phyloP scores from a whole-genome alignment of 345 rosid species.

The Bretschneidera sinensis region DNA sequence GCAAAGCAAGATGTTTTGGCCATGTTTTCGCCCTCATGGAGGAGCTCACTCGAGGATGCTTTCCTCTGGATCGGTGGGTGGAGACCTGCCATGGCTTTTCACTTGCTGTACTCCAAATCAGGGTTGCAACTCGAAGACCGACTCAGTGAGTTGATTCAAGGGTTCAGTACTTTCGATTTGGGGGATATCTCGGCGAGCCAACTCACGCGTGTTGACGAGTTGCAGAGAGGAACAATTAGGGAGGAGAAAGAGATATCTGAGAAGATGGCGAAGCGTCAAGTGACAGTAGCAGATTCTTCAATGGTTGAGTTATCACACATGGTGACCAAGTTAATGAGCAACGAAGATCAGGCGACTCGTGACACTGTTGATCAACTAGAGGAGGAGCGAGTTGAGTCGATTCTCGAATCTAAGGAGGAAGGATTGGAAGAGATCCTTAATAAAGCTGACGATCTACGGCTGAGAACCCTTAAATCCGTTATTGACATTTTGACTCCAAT shows the following conservation, averaged over 20 bases:
- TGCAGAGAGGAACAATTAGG: constrained; percentile 18
- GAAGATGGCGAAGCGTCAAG: constrained; percentile 28
- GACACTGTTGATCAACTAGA: not conserved
- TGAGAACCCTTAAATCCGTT: constrained; percentile 22
- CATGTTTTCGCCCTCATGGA: constrained; percentile 39
- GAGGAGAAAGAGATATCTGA: constrained; percentile 34
- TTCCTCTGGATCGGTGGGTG: constrained; percentile 47
- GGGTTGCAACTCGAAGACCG: constrained; percentile 34
- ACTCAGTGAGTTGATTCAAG: constrained; percentile 22
- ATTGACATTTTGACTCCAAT: constrained; percentile 21
- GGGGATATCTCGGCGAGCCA: constrained; percentile 29
- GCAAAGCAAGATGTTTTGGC: constrained; percentile 24
- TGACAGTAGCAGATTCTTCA: constrained; percentile 27
- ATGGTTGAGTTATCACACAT: constrained; percentile 33
- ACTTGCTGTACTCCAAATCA: constrained; percentile 38
- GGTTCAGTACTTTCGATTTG: constrained; percentile 26
- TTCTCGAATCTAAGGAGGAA: constrained; percentile 20
- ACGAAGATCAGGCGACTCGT: not conserved
- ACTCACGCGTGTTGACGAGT: constrained; percentile 22
- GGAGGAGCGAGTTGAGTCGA: constrained; percentile 16
- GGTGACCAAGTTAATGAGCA: constrained; percentile 17
- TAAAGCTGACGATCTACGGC: constrained; percentile 33
- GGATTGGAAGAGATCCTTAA: constrained; percentile 19
- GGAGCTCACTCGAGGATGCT: constrained; percentile 30
- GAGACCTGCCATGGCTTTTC: constrained; percentile 41